Percentiles rank a stretch among this genome's conserved stretches.
Conservation (phyloP, 495 filamentous ascomycete genomes). For the Neurospora sp. region DNA sequence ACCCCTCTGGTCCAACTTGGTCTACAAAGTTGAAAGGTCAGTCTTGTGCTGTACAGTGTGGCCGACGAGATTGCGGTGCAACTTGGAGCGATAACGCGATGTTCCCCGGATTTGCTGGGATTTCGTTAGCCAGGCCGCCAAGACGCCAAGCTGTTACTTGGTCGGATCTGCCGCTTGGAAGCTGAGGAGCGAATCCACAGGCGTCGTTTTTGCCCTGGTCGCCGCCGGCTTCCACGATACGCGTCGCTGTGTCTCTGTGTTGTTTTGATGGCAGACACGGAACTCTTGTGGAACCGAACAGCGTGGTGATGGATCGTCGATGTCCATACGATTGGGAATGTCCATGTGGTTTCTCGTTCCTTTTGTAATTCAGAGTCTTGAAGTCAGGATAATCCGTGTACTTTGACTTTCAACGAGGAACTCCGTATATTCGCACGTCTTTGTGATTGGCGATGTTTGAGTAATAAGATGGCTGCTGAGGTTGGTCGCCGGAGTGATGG, state of each 20-base stretch:
- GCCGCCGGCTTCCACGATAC: neutral
- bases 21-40: neutral
- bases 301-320: neutral
- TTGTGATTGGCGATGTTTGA: neutral
- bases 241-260: neutral
- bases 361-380: neutral
- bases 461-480: neutral
- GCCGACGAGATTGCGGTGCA: neutral
- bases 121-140: neutral
- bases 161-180: neutral
- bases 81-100: neutral
- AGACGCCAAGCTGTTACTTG: neutral
- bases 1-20: neutral
- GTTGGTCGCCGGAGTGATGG: neutral
- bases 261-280: neutral
- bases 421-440: neutral
- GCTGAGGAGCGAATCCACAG: neutral
- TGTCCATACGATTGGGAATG: neutral
- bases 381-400: neutral
- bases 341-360: neutral
- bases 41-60: neutral
- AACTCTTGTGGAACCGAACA: neutral
- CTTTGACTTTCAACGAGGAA: neutral
- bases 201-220: neutral
- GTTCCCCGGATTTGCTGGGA: neutral